Evolutionary conservation across 1,284 basidiomycete species (phyloP), one percentile per base, ranked within the genome.

Genomic region (Termitomyces sp.): DNA sequence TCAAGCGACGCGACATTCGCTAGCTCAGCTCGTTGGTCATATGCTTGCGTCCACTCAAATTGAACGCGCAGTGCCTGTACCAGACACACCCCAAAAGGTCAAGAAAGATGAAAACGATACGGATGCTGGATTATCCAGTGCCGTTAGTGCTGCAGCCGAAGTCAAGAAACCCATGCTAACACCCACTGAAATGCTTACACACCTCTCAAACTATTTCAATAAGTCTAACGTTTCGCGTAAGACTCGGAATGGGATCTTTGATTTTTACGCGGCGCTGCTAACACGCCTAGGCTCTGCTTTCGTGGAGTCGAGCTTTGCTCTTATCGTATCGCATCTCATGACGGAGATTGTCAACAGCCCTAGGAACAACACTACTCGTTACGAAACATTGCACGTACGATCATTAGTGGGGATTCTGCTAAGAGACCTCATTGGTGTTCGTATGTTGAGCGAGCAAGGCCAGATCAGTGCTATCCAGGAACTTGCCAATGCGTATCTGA

Each of bases 401-500:
- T 86, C 84, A 35, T 75, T 91, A 6, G 85, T 93, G 31, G 83
- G 83, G 1, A 78, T 93, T 33, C 65, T 98, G 9, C 71, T 98
- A 31, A 78, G 93, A 40, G 91, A 96, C 60, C 79, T 97, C 28
- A 83, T 99, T 44, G 93, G 91, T 1, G 83, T 89, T 5, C 76
- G 93, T 50, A 86, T 98, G 78, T 72, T 99, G 46, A 88, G 88
- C 52, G 95, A 98, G 65, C 91, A 93, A 60, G 93, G 88, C 0
- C 95, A 98, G 69, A 95, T 97, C 46, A 76, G 79, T 33, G 96
- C 95, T 0, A 90, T 97, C 28, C 86, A 91, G 60, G 93, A 96
- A 59, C 73, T 97, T 44, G 85, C 89, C 0, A 83, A 77, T 46
- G 74, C 78, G 5, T 97, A 93, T 63, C 74, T 97, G 50, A 92